Evolutionary conservation across 352 stramenopile genomes (phyloP), one percentile per base, ranked within the genome.

Genomic region (Globisporangium nagaii): DNA sequence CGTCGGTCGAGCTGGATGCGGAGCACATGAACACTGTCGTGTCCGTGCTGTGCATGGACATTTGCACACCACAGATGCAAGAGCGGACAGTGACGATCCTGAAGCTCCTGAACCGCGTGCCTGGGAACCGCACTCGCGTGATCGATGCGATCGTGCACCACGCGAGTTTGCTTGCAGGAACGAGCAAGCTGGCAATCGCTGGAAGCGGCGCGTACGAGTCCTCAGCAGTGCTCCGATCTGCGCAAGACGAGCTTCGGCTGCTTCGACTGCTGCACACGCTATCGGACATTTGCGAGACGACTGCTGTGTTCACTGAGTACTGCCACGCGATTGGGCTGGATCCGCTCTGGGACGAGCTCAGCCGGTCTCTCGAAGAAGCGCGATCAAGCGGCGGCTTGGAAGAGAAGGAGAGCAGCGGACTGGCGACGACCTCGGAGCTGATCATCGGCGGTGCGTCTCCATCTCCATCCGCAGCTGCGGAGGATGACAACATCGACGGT

Each of bases 251-350:
- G 61, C 67, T 98, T 17, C 98, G 98, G 57, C 67, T 99, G 34
- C 75, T 99, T 19, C 86, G 96, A 17, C 75, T 99, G 20, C 68
- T 99, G 30, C 96, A 99, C 67, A 98, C 95, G 30, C 70, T 99
- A 13, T 95, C 86, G 4, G 85, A 95, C 58, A 66, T 94, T 17
- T 88, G 83, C 53, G 71, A 79, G 39, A 88, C 61, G 34, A 93
- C 78, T 1, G 60, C 61, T 19, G 62, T 80, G 36, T 95, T 95
- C 53, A 79, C 70, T 0, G 84, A 89, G 17, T 90, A 76, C 34
- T 88, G 81, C 40, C 63, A 78, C 56, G 71, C 69, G 1, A 88
- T 92, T 25, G 74, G 81, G 15, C 43, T 92, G 34, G 79, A 93
- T 44, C 62, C 66, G 2, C 53, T 94, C 9, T 96, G 86, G 86